Conservation (phyloP, 768 basidiomycete genomes). For the Russula sp. region DNA sequence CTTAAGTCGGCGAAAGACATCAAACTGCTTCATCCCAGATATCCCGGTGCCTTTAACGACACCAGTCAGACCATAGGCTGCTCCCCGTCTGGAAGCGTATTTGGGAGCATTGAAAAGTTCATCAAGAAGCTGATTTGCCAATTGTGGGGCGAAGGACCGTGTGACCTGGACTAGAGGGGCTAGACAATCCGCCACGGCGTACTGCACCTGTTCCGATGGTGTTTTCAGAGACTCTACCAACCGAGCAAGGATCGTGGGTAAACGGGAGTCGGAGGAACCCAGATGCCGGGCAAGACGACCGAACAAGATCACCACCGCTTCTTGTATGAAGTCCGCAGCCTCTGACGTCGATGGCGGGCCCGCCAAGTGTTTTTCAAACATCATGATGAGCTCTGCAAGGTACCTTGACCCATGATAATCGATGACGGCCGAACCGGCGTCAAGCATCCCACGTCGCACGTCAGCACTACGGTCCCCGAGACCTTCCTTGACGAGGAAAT, state of each 20-base stretch:
- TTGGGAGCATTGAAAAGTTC: conserved; percentile 75
- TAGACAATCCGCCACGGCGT: conserved; percentile 93
- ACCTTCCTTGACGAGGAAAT: conserved; percentile 77
- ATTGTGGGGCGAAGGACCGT: conserved; percentile 46
- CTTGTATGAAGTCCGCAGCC: conserved; percentile 82
- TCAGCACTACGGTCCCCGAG: conserved; percentile 79
- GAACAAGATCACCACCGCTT: conserved; percentile 91
- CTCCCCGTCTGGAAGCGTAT: conserved; percentile 93
- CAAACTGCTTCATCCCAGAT: conserved; percentile 75
- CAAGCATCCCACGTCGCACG: conserved; percentile 84
- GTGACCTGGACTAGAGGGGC: conserved; percentile 77
- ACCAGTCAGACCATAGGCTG: conserved; percentile 93
- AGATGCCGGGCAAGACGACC: conserved; percentile 90
- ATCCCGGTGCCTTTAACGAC: conserved; percentile 89
- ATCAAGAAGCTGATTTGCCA: conserved; percentile 74
- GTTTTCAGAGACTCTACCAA: conserved; percentile 88
- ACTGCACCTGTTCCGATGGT: conserved; percentile 93
- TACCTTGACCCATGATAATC: conserved; percentile 73
- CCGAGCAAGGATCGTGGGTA: conserved; percentile 76
- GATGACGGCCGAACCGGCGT: conserved; percentile 73
- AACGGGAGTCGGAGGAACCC: conserved; percentile 65
- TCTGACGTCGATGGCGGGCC: conserved; percentile 49
- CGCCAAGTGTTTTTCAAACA: conserved; percentile 75
- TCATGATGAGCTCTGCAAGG: conserved; percentile 66
- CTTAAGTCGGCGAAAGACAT: conserved; percentile 66